These are phyloP conservation scores for Vigna mungo DNA, from an alignment of 306 rosid genomes.

Conservation along the genomic window DNA sequence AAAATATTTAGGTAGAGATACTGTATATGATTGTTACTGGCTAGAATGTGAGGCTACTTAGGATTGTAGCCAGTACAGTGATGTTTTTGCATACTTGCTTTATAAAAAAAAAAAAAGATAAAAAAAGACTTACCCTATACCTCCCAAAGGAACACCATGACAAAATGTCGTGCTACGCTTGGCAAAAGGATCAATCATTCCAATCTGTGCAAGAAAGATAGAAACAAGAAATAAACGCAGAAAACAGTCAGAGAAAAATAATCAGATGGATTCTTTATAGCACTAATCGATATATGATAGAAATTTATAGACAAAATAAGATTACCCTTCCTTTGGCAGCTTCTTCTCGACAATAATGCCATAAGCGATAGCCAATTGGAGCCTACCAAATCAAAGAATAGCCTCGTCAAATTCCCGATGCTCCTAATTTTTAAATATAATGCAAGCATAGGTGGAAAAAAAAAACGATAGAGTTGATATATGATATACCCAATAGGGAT, in stretches of 20 bases:
- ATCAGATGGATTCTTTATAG: conserved; percentile 33
- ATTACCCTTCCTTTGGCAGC: conserved; percentile 77
- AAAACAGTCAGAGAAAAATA: conserved; percentile 30
- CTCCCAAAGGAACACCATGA: conserved; percentile 93
- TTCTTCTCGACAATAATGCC: conserved; percentile 71
- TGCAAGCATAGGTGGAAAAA: not conserved
- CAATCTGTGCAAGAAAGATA: conserved; percentile 58
- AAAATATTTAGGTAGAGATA: no score
- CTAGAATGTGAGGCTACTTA: no score
- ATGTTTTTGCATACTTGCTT: no score
- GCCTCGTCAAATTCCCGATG: conserved; percentile 15
- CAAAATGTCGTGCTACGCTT: conserved; percentile 61
- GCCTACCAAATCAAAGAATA: conserved; percentile 62
- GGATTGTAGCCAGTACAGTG: no score
- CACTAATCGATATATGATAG: conserved; percentile 34
- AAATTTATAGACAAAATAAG: conserved; percentile 29
- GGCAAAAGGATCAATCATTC: conserved; percentile 69
- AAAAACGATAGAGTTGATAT: not conserved
- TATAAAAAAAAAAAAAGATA: no score
- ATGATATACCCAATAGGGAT: conserved; percentile 13
- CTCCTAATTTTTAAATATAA: conserved; percentile 25
- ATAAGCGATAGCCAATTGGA: conserved; percentile 79
- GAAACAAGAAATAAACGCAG: conserved; percentile 31
- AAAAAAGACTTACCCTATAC: conserved; percentile 72
- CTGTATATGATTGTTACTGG: no score